Evolutionary conservation across 352 stramenopile genomes (phyloP), one percentile per base, ranked within the genome.

Genomic region (Phytophthora fragariaefolia): DNA sequence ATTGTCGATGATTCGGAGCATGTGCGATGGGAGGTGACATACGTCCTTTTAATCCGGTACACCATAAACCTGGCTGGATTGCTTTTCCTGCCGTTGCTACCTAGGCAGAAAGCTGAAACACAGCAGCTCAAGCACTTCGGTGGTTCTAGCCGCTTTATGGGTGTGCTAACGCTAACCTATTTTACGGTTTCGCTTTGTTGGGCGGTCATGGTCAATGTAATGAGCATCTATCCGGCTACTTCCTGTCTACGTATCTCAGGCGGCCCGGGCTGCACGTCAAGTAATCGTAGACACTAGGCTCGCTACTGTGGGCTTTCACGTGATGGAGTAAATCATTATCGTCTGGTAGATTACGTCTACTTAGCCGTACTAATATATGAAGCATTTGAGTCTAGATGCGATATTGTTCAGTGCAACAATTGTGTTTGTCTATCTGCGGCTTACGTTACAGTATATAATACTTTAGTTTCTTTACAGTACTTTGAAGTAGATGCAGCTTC

Each of bases 21-120:
- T 5, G 69, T 74, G n/a, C 71, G 79, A 12, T 73, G 64, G 63
- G 63, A 89, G 6, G 66, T 85, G 32, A 82, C 80, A 15, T 80
- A 81, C 48, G 47, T 77, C 13, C 30, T 83, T 5, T n/a, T 85
- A 2, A 82, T 89, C 43, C 65, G 63, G 13, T 82, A 80, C 57
- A 27, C 53, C 6, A 62, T 80, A 40, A 76, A 76, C 17, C 50
- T 76, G 22, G 53, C 78, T 23, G 57, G 30, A 32, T 24, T 69
- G 20, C 23, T 72, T 30, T 83, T 80, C 38, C 34, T 89, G 28
- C 58, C 66, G 5, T 32, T 86, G 30, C 27, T 89, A 36, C 77
- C 80, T 38, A 46, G 46, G 18, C 76, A 89, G 53, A 85, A 85
- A 46, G 76, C 72, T 8, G 68, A 80, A 20, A 81, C 71, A 1